Conservation (phyloP, 208 protist genomes). For the Crithidia acanthocephali region DNA sequence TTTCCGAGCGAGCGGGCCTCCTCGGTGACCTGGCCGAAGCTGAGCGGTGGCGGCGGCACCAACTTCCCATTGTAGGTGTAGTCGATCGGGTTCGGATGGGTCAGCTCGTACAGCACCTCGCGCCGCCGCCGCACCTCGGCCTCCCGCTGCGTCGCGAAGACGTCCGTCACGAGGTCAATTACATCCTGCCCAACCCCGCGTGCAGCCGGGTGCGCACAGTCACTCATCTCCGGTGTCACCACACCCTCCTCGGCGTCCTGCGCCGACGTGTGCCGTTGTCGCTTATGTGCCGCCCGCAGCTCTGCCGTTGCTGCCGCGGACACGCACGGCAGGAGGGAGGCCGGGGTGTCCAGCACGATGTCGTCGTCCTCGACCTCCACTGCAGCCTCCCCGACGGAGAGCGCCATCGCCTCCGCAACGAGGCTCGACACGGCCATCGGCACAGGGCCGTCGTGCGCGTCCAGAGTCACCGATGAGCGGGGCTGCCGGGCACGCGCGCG, state of each 20-base stretch:
- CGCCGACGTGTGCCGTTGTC: neutral
- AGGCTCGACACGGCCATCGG: neutral
- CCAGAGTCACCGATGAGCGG: neutral
- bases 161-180: slow-evolving; percentile 89
- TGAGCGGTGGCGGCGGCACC: slow-evolving; percentile 86
- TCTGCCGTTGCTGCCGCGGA: slow-evolving; percentile 1
- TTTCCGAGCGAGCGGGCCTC: slow-evolving; percentile 72
- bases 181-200: slow-evolving; percentile 77
- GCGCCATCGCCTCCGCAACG: slow-evolving; percentile 1
- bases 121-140: slow-evolving; percentile 57
- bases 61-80: slow-evolving; percentile 90
- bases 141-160: slow-evolving; percentile 73
- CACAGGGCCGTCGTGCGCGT: neutral
- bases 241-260: neutral
- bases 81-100: slow-evolving; percentile 78
- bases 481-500: neutral
- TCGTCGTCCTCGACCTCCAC: slow-evolving; percentile 52
- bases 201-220: slow-evolving; percentile 47
- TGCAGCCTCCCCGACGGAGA: neutral
- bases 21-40: slow-evolving; percentile 80
- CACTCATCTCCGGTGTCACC: slow-evolving; percentile 31
- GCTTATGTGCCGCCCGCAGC: slow-evolving; percentile 6
- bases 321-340: slow-evolving; percentile 33
- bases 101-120: slow-evolving; percentile 82
- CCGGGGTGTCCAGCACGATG: slow-evolving; percentile 51